phyloP scores from a whole-genome alignment of 208 protist genomes.

The Trypanosoma rangeli region DNA sequence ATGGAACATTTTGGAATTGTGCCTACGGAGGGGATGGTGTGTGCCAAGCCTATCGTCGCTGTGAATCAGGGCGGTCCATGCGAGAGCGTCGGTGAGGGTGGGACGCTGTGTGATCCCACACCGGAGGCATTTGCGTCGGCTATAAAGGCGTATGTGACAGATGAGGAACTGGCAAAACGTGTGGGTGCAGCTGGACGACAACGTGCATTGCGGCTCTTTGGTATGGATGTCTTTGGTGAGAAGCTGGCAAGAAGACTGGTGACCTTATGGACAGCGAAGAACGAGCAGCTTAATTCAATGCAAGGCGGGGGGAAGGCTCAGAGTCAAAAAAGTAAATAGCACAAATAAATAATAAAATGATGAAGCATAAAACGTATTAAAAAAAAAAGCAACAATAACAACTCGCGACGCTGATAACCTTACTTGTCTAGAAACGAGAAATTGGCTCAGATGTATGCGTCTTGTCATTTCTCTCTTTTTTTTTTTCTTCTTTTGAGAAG shows the following conservation, averaged over 20 bases:
- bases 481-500: not conserved
- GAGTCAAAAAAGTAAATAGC: slow-evolving; percentile 2
- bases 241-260: slow-evolving; percentile 44
- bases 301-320: not conserved
- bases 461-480: slow-evolving; percentile 19
- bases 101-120: slow-evolving; percentile 56
- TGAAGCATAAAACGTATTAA: not conserved
- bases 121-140: slow-evolving; percentile 61
- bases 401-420: too few species aligned
- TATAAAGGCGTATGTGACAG: slow-evolving; percentile 39
- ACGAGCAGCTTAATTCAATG: not conserved
- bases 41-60: slow-evolving; percentile 86
- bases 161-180: slow-evolving; percentile 29
- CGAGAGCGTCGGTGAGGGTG: slow-evolving; percentile 86
- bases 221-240: slow-evolving; percentile 51
- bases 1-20: slow-evolving; percentile 97
- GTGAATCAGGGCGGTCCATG: slow-evolving; percentile 91
- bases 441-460: slow-evolving; percentile 11
- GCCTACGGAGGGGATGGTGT: slow-evolving; percentile 84
- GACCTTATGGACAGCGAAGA: slow-evolving; percentile 12
- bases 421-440: not conserved
- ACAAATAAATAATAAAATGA: not conserved
- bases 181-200: slow-evolving; percentile 46
- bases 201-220: slow-evolving; percentile 46
- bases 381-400: not conserved